Evolutionary conservation across 352 stramenopile species (phyloP).

Genomic region (Elongisporangium prolatum): DNA sequence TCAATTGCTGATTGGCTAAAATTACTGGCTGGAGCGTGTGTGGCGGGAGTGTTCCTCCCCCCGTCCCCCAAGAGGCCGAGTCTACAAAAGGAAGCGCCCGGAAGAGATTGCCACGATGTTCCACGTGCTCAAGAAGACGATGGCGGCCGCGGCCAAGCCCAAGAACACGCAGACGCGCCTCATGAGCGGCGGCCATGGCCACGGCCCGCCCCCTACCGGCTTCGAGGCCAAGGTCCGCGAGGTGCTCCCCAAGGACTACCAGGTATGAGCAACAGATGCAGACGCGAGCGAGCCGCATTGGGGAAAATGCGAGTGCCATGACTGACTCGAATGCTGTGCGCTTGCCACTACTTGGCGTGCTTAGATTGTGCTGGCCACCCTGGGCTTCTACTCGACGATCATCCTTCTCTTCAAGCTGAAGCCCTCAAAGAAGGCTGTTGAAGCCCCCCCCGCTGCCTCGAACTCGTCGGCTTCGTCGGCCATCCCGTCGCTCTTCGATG

Average conservation of each 20-base stretch:
- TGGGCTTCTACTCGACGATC: constrained; percentile 77
- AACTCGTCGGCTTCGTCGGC: constrained; percentile 37
- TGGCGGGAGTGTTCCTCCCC: background rate
- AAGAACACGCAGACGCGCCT: constrained; percentile 51
- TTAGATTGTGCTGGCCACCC: constrained; percentile 79
- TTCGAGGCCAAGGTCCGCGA: constrained; percentile 85
- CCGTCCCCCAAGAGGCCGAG: background rate
- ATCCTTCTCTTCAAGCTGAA: constrained; percentile 85
- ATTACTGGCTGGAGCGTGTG: constrained; percentile 9
- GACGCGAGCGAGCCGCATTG: background rate
- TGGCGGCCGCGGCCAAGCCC: constrained; percentile 38
- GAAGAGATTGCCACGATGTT: constrained; percentile 36
- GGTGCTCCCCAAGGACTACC: constrained; percentile 81
- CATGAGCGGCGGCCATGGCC: constrained; percentile 67
- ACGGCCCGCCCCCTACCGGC: constrained; percentile 55
- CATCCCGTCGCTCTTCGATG: constrained; percentile 80
- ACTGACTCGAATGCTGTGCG: background rate
- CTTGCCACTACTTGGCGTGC: background rate
- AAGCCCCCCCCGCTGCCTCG: constrained; percentile 49
- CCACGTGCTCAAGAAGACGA: constrained; percentile 72
- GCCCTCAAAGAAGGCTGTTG: constrained; percentile 68
- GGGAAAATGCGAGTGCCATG: background rate
- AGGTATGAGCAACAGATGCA: constrained; percentile 36
- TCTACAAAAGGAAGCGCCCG: constrained; percentile 1
- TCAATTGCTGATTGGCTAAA: constrained; percentile 1